phyloP scores from a whole-genome alignment of 108 stramenopile genomes.

The Cylindrotheca closterium region DNA sequence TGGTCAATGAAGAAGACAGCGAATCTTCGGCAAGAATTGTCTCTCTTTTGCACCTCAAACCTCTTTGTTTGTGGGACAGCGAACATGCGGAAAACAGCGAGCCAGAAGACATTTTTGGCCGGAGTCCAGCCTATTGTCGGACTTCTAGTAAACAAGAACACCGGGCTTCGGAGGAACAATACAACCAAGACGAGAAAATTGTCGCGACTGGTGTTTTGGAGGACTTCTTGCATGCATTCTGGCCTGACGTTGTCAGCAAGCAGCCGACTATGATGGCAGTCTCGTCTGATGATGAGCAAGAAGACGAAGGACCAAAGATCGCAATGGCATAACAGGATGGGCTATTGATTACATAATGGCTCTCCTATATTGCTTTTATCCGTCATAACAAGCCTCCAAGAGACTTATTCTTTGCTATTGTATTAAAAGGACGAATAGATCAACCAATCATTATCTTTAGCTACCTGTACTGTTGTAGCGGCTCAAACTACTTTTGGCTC shows the following conservation, averaged over 20 bases:
- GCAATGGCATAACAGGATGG: no score
- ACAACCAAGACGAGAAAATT: slow-evolving; percentile 27
- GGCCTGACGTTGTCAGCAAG: slow-evolving; percentile 18
- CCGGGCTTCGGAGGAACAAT: slow-evolving; percentile 29
- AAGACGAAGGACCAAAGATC: no score
- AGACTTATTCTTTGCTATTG: no score
- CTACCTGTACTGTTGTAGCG: no score
- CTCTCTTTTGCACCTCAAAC: slow-evolving; percentile 2
- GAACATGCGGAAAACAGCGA: neutral
- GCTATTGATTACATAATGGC: no score
- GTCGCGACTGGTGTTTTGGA: slow-evolving; percentile 25
- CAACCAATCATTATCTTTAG: no score
- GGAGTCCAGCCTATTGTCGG: slow-evolving; percentile 17
- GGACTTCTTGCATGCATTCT: slow-evolving; percentile 33
- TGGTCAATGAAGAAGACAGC: slow-evolving; percentile 9
- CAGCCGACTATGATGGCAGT: no score
- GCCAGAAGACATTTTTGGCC: slow-evolving; percentile 31
- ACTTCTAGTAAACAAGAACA: slow-evolving; percentile 21
- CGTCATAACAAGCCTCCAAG: no score
- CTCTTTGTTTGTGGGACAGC: slow-evolving; percentile 41
- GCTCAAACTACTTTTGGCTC: no score
- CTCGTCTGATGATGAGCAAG: no score
- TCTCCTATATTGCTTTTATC: no score
- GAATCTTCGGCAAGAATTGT: neutral
- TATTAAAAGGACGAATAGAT: no score